Percentiles rank a stretch among this genome's conserved stretches.
These are phyloP conservation scores for Onygenales sp. DNA, from an alignment of 2,329 filamentous ascomycete species.

Conservation along the genomic window DNA sequence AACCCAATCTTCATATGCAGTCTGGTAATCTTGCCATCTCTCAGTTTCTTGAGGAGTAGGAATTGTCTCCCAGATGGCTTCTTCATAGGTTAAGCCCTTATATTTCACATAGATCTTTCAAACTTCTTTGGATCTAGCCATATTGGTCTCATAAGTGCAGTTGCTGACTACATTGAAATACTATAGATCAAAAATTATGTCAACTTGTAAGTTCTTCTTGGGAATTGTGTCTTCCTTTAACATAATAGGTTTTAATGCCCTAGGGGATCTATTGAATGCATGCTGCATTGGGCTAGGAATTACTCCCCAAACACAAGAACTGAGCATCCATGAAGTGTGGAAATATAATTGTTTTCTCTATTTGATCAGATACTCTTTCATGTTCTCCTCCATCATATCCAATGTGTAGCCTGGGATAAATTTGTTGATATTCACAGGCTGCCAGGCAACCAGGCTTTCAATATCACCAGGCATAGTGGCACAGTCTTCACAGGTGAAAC, in stretches of 20 bases:
- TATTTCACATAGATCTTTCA: slow-evolving; percentile 76
- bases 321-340: slow-evolving; percentile 77
- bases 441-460: slow-evolving; percentile 77
- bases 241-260: slow-evolving; percentile 55
- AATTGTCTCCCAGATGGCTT: slow-evolving; percentile 80
- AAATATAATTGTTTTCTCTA: slow-evolving; percentile 76
- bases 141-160: slow-evolving; percentile 58
- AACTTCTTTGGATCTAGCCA: slow-evolving; percentile 62
- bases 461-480: slow-evolving; percentile 56
- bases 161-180: slow-evolving; percentile 51
- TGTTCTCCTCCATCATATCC: slow-evolving; percentile 56
- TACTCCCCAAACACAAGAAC: slow-evolving; percentile 76
- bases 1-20: slow-evolving; percentile 80
- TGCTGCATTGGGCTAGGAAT: slow-evolving; percentile 55
- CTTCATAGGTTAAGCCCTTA: slow-evolving; percentile 83
- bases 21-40: slow-evolving; percentile 68
- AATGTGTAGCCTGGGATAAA: slow-evolving; percentile 46
- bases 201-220: slow-evolving; percentile 73
- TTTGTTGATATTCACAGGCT: slow-evolving; percentile 52
- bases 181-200: slow-evolving; percentile 78
- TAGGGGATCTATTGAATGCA: slow-evolving; percentile 63
- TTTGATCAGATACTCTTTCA: slow-evolving; percentile 89
- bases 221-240: slow-evolving; percentile 70
- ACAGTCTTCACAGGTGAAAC: slow-evolving; percentile 78
- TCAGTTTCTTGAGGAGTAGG: slow-evolving; percentile 53